Evolutionary conservation across 2,329 filamentous ascomycete species (phyloP).

Genomic region (Diaporthe australafricana): DNA sequence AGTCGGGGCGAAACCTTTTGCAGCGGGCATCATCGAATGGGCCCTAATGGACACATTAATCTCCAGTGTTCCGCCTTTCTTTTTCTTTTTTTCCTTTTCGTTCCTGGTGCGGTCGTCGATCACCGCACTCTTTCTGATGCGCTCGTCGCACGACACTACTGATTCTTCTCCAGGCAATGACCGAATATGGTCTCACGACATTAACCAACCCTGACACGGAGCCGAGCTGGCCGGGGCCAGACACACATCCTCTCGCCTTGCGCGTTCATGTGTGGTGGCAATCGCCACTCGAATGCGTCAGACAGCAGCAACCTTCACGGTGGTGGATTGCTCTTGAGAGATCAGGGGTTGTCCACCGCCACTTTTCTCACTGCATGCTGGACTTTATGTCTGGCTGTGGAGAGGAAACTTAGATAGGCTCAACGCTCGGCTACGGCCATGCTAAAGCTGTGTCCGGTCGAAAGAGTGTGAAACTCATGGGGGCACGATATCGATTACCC

Average conservation of each 20-base stretch:
- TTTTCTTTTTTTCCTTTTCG: neutral
- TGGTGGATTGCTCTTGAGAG: constrained; percentile 19
- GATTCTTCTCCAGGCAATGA: constrained; percentile 27
- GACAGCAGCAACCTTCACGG: constrained; percentile 19
- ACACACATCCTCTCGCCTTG: neutral
- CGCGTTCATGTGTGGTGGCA: constrained; percentile 2
- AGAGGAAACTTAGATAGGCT: constrained; percentile 52
- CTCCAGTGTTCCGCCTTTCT: neutral
- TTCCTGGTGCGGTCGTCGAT: neutral
- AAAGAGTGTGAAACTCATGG: too few species aligned
- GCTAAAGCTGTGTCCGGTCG: neutral
- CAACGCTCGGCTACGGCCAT: neutral
- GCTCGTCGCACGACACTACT: constrained; percentile 27
- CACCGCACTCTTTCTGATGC: constrained; percentile 1
- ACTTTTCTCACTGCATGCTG: constrained; percentile 65
- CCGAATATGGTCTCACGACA: neutral
- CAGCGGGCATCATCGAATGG: constrained; percentile 22
- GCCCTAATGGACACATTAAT: constrained; percentile 35
- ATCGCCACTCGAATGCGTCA: neutral
- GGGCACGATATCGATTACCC: neutral
- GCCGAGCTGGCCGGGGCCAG: constrained; percentile 3
- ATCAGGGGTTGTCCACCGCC: constrained; percentile 39
- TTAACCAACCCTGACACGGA: neutral
- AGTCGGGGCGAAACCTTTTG: constrained; percentile 2
- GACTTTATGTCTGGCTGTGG: constrained; percentile 60